Percentiles rank a stretch among this genome's conserved stretches.
Evolutionary conservation across 805 yeast genomes (phyloP).

Genomic region (Ogataea populi-albae): DNA sequence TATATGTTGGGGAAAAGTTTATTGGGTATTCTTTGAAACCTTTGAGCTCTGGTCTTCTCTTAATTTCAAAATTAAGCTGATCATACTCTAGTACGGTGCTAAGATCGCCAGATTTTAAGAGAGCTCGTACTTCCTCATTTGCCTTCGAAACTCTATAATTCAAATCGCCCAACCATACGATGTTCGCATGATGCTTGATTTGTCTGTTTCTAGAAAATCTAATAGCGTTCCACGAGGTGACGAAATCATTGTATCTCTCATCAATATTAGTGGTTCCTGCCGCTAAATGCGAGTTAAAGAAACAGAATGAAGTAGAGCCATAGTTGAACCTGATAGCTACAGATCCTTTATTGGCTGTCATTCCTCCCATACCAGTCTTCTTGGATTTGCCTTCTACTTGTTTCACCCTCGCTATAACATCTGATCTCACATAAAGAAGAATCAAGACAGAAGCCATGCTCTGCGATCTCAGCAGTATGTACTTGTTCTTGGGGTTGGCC

Average conservation of each 20-base stretch:
- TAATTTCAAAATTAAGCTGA: slow-evolving; percentile 76
- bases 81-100: slow-evolving; percentile 62
- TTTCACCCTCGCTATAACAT: slow-evolving; percentile 50
- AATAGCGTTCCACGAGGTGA: slow-evolving; percentile 70
- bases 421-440: slow-evolving; percentile 58
- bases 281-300: slow-evolving; percentile 88
- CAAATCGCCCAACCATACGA: slow-evolving; percentile 93
- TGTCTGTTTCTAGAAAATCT: slow-evolving; percentile 73
- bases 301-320: slow-evolving; percentile 76
- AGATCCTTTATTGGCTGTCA: slow-evolving; percentile 96
- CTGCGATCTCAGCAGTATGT: slow-evolving; percentile 68
- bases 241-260: slow-evolving; percentile 85
- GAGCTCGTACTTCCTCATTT: slow-evolving; percentile 68
- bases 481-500: slow-evolving; percentile 35
- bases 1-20: slow-evolving; percentile 85
- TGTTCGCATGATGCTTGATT: slow-evolving; percentile 80
- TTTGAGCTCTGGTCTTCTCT: slow-evolving; percentile 65
- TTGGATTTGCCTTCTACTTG: slow-evolving; percentile 93
- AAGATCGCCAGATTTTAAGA: slow-evolving; percentile 45
- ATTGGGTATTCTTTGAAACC: slow-evolving; percentile 76
- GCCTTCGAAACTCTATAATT: slow-evolving; percentile 75
- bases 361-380: slow-evolving; percentile 95
- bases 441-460: slow-evolving; percentile 69
- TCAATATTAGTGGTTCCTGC: slow-evolving; percentile 82
- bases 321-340: slow-evolving; percentile 86